These are phyloP conservation scores for Salvia miltiorrhiza DNA, from an alignment of 257 asterid species.

Conservation along the genomic window DNA sequence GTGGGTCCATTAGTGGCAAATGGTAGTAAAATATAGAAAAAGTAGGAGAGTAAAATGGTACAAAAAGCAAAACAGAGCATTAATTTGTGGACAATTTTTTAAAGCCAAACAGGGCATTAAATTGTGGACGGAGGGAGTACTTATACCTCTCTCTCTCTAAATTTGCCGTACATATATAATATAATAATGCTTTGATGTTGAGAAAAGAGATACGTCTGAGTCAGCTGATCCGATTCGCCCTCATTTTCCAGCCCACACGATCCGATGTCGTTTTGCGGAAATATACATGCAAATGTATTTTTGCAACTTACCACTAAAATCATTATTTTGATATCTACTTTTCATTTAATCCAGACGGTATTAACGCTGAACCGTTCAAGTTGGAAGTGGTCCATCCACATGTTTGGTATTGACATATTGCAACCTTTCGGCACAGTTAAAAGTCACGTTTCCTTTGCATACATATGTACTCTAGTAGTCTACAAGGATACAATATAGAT, in stretches of 20 bases:
- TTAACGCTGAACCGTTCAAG: constrained; percentile 14
- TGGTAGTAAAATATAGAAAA: too few species aligned
- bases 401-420: constrained; percentile 23
- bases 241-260: not conserved
- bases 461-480: not conserved
- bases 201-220: constrained; percentile 44
- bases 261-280: not conserved
- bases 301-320: constrained; percentile 17
- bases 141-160: too few species aligned
- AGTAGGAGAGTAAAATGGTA: too few species aligned
- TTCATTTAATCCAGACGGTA: constrained; percentile 13
- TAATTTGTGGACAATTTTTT: too few species aligned
- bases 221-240: not conserved
- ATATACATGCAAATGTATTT: constrained; percentile 1
- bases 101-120: too few species aligned
- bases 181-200: not conserved
- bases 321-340: constrained; percentile 5
- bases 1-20: too few species aligned
- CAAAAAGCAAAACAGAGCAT: too few species aligned
- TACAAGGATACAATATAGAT: too few species aligned
- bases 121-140: too few species aligned
- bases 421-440: constrained; percentile 13
- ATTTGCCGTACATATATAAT: not conserved
- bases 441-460: not conserved
- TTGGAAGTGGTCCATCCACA: constrained; percentile 31